Evolutionary conservation across 2,329 filamentous ascomycete genomes (phyloP).

Genomic region (Monilinia vaccinii-corymbosi): DNA sequence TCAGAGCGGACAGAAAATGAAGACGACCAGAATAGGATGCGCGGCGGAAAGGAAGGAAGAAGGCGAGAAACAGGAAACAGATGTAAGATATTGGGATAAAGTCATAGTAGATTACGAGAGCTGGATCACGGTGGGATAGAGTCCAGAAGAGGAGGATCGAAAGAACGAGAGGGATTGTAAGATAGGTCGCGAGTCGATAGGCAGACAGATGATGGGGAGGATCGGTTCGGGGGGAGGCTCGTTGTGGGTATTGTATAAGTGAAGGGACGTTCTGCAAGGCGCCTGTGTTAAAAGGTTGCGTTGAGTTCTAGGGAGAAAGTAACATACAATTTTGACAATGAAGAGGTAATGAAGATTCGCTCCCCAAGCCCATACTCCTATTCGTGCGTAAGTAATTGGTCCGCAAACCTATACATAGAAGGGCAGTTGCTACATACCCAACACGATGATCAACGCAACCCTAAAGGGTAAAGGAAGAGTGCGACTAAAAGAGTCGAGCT

Average conservation of each 20-base stretch:
- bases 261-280: constrained; percentile 61
- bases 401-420: background rate
- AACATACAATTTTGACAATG: constrained; percentile 60
- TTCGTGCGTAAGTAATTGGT: constrained; percentile 13
- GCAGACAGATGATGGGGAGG: constrained; percentile 70
- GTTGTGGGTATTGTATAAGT: constrained; percentile 77
- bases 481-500: constrained; percentile 79
- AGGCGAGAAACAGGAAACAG: constrained; percentile 57
- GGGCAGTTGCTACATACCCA: constrained; percentile 50
- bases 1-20: constrained; percentile 66
- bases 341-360: constrained; percentile 83
- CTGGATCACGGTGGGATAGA: constrained; percentile 60
- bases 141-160: constrained; percentile 79
- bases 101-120: constrained; percentile 67
- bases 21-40: constrained; percentile 62
- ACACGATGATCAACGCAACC: constrained; percentile 73
- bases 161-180: constrained; percentile 60
- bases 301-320: background rate
- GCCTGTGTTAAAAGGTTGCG: constrained; percentile 12
- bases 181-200: constrained; percentile 73
- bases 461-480: constrained; percentile 84
- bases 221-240: constrained; percentile 55
- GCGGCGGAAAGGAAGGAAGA: constrained; percentile 63
- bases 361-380: constrained; percentile 93
- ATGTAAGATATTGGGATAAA: constrained; percentile 83